Evolutionary conservation across 2,329 filamentous ascomycete genomes (phyloP).

Genomic region (Cordyceps fumosorosea): DNA sequence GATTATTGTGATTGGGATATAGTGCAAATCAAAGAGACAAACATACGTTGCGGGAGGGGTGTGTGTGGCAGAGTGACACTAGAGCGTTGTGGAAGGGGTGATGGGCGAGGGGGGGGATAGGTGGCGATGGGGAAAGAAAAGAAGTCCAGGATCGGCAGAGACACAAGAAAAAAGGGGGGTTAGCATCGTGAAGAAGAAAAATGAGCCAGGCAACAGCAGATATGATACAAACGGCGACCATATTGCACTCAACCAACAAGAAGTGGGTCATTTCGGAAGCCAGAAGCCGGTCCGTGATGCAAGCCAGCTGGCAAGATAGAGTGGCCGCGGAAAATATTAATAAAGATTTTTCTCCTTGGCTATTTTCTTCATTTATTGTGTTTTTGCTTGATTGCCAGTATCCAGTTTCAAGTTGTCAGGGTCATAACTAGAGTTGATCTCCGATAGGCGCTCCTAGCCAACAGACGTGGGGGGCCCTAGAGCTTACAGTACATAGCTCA

Average conservation of each 20-base stretch:
- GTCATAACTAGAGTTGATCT: no score
- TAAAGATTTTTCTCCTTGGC: not conserved
- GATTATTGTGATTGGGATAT: not conserved
- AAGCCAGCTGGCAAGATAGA: constrained; percentile 3
- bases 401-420: no score
- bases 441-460: not conserved
- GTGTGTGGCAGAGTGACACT: not conserved
- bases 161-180: not conserved
- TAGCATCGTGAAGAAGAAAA: not conserved
- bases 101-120: not conserved
- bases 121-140: not conserved
- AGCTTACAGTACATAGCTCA: no score
- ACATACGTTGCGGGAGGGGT: not conserved
- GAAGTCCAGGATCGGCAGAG: not conserved
- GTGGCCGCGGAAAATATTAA: not conserved
- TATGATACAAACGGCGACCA: constrained; percentile 1
- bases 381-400: not conserved
- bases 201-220: not conserved
- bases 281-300: constrained; percentile 1
- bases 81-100: not conserved
- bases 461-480: not conserved
- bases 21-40: not conserved
- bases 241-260: constrained; percentile 4
- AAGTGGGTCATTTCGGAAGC: constrained; percentile 3
- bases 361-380: not conserved